Base-by-base conservation (phyloP, 2,329 filamentous ascomycete genomes). In the Ophiostoma sp. region DNA sequence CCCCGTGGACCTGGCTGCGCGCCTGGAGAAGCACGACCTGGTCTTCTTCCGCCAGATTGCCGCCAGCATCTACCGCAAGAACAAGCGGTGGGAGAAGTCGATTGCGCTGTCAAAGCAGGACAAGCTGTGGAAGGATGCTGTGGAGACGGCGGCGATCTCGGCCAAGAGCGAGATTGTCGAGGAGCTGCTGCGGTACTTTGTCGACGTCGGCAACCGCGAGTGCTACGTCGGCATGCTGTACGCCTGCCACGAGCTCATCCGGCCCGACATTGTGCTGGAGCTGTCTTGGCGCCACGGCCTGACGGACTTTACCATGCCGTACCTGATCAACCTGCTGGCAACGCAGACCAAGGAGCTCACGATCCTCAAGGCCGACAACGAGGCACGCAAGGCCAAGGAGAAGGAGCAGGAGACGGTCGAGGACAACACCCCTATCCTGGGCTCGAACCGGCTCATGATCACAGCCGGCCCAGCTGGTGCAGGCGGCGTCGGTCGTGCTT, bases 141-240 rank as follows among this genome's bases (percentile, higher is more conserved):
- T 99, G 72, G 95, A 99, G 84, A 99, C 95, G 14, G 87, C 96
- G 44, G 95, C 95, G 41, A 91, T 97, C 68, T 98, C 94, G 66
- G 84, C 85, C 77, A 98, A 98, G 85, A 77, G 85, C 12, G 93
- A 97, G 42, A 90, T 98, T 74, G 94, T 99, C 55, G 95, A 98
- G 80, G 95, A 99, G 75, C 84, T 99, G 64, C 84, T 99, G 71
- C 91, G 92, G 81, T 99, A 99, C 80, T 99, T 99, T 75, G 95
- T 99, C 76, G 95, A 99, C 77, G 97, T 99, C 80, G 95, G 96
- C 75, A 97, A 94, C 83, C 93, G 94, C 71, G 95, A 99, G 79
- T 99, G 95, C 85, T 99, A 97, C 77, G 95, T 97, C n/a, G 96
- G 93, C 76, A 99, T 99, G 93, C 86, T 99, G 65, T 99, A 99